Evolutionary conservation across 1,139 yeast genomes (phyloP), one percentile per base, ranked within the genome.

Genomic region (Sugiyamaella japonica): DNA sequence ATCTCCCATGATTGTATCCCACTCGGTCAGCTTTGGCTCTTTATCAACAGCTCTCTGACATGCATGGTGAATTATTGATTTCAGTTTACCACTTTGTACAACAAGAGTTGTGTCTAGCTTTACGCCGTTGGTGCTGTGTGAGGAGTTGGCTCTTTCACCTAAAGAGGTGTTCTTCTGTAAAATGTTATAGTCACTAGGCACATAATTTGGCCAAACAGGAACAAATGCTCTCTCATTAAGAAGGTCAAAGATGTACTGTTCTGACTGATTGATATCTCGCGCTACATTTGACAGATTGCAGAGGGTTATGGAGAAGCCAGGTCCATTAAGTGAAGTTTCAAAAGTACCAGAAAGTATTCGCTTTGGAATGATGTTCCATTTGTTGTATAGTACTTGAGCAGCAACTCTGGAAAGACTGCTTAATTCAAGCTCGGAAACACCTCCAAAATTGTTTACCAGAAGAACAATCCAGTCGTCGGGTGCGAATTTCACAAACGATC

Each of bases 1-100:
- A 60, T 78, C 81, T 20, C 82, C 81, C 68, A 76, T 75, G 52
- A 71, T 71, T 9, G 81, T 78, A 60, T 78, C 81, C 74, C 78
- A 78, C 52, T 73, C 73, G 10, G 82, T 78, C 52, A 78, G 68
- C 20, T 73, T 71, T 1, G 80, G 81, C 57, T 78, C 81, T 45
- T 65, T 72, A 12, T 67, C 67, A 48, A 77, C 72, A 15, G 48
- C 53, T 23, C 53, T 48, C 16, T 48, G 31, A 13, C 53, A 53
- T 3, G 56, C 56, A 37, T 43, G 45, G 12, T 20, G 15, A n/a
- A 53, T 44, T 7, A 42, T 17, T 6, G 42, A 25, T 31, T 43
- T 53, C 9, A 53, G 31, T 10, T 40, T 48, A 6, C n/a, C 23
- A 31, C 23, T 40, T 12, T 40, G 16, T 17, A 48, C 7, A 29